A percentile compares a stretch with the other conserved stretches of the same genome.
Conservation (phyloP, 2,329 filamentous ascomycete genomes). For the Aspergillus caelatus region DNA sequence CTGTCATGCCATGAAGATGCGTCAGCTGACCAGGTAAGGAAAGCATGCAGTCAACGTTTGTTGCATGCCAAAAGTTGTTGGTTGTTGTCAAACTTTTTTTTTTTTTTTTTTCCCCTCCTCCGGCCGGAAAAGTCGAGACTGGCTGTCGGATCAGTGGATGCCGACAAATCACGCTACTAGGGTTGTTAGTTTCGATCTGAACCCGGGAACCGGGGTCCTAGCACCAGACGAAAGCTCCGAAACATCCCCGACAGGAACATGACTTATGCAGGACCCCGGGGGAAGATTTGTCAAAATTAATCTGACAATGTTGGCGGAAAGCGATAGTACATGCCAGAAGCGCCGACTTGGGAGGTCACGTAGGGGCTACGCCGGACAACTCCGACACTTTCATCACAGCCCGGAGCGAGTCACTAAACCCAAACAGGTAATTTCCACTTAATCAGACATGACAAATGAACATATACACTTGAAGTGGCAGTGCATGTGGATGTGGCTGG, state of each 20-base stretch:
- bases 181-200: not conserved
- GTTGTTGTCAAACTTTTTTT: not conserved
- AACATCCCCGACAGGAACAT: not conserved
- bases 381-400: slow-evolving; percentile 4
- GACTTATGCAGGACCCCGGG: not conserved
- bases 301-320: slow-evolving; percentile 6
- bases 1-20: slow-evolving; percentile 1
- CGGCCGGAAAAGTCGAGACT: slow-evolving; percentile 3
- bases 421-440: not conserved
- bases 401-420: not conserved
- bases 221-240: not conserved
- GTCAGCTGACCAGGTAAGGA: not conserved
- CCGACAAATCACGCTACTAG: slow-evolving; percentile 1
- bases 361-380: slow-evolving; percentile 3
- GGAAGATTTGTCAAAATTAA: not conserved
- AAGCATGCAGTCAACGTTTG: not conserved
- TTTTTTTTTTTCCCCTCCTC: not conserved
- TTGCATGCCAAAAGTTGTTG: not conserved
- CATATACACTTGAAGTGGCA: not conserved
- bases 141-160: not conserved
- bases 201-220: not conserved
- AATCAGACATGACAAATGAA: slow-evolving; percentile 4
- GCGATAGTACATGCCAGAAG: slow-evolving; percentile 13
- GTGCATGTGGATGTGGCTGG: slow-evolving; percentile 14
- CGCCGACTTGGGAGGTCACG: not conserved